Conservation (phyloP, 2,329 filamentous ascomycete genomes). For the Microdochium bolleyi region DNA sequence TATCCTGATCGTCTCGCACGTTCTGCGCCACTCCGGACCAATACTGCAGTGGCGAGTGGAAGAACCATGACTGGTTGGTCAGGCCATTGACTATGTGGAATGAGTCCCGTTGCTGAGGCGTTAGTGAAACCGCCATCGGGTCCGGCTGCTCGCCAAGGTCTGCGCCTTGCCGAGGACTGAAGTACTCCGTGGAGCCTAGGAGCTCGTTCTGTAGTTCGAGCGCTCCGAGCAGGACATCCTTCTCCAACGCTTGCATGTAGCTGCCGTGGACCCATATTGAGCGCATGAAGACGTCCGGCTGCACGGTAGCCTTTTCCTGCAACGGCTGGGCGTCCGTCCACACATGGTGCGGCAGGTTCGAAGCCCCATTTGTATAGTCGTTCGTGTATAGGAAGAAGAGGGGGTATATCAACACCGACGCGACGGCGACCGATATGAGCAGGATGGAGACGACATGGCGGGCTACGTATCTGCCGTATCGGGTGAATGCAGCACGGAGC, state of each 20-base stretch:
- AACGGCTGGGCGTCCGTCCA: slow-evolving; percentile 70
- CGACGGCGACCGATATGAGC: slow-evolving; percentile 63
- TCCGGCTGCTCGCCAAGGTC: slow-evolving; percentile 18
- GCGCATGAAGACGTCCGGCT: slow-evolving; percentile 70
- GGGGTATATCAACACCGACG: slow-evolving; percentile 64
- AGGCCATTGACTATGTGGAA: slow-evolving; percentile 53
- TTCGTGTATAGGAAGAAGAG: slow-evolving; percentile 68
- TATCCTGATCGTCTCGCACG: slow-evolving; percentile 52
- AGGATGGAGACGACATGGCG: slow-evolving; percentile 69
- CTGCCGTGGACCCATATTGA: slow-evolving; percentile 75
- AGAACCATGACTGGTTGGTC: slow-evolving; percentile 62
- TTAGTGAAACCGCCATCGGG: slow-evolving; percentile 26
- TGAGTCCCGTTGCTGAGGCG: slow-evolving; percentile 38
- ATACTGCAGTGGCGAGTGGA: slow-evolving; percentile 76
- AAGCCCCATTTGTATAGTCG: slow-evolving; percentile 62
- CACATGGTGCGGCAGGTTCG: slow-evolving; percentile 68
- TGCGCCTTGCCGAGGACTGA: slow-evolving; percentile 35
- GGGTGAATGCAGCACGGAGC: slow-evolving; percentile 55
- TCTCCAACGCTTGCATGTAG: slow-evolving; percentile 69
- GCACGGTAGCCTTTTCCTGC: slow-evolving; percentile 36
- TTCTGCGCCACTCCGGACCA: slow-evolving; percentile 60
- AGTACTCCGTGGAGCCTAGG: slow-evolving; percentile 51
- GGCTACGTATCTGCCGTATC: slow-evolving; percentile 63
- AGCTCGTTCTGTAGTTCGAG: slow-evolving; percentile 64
- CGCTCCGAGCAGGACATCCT: slow-evolving; percentile 56